phyloP scores from a whole-genome alignment of 352 stramenopile genomes.

The Globisporangium alternatum region DNA sequence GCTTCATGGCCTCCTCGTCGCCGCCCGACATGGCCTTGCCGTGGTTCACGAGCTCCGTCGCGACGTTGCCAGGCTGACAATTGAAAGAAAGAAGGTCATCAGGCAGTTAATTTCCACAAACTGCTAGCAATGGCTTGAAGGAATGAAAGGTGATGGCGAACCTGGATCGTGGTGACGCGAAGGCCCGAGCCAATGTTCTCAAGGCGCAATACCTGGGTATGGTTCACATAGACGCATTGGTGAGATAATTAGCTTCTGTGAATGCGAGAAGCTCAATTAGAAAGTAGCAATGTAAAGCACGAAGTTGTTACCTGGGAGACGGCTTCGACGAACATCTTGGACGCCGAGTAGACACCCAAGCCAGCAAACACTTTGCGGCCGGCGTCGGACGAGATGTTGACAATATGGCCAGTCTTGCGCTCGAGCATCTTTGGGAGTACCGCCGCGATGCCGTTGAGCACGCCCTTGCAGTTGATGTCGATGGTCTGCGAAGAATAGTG shows the following conservation, averaged over 20 bases:
- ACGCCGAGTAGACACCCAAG: conserved; percentile 88
- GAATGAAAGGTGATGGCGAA: conserved; percentile 2
- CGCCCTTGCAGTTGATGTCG: conserved; percentile 93
- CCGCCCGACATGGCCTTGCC: conserved; percentile 63
- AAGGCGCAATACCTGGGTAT: conserved; percentile 49
- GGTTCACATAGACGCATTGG: neutral
- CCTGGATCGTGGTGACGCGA: conserved; percentile 85
- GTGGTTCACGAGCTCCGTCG: conserved; percentile 87
- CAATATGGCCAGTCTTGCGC: conserved; percentile 75
- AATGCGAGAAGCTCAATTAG: neutral
- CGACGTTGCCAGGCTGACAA: conserved; percentile 85
- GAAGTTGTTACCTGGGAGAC: conserved; percentile 53
- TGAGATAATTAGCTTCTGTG: neutral
- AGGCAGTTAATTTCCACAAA: neutral
- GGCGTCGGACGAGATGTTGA: conserved; percentile 87
- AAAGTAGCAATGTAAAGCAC: neutral
- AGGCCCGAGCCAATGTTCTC: conserved; percentile 87
- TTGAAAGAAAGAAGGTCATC: conserved; percentile 4
- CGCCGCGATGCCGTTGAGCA: conserved; percentile 83
- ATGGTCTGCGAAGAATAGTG: conserved; percentile 46
- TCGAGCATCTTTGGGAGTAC: conserved; percentile 74
- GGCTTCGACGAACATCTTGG: conserved; percentile 92
- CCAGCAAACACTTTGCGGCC: conserved; percentile 78
- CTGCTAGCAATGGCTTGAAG: neutral
- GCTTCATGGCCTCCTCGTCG: conserved; percentile 80